Base-by-base conservation (phyloP, 208 protist species). In the Phytomonas serpens region DNA sequence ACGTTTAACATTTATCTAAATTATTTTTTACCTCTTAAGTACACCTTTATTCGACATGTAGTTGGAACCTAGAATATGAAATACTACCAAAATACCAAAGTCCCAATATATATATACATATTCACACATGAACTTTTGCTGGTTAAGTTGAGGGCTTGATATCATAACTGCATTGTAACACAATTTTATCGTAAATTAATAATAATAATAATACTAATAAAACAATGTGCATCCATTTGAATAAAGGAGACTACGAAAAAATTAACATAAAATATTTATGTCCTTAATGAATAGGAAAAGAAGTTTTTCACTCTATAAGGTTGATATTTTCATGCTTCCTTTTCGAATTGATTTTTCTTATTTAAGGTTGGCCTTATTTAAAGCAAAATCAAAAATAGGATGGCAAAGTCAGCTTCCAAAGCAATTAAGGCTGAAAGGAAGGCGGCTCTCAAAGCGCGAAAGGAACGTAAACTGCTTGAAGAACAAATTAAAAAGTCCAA, bases 391-490 rank as follows among this genome's bases (percentile, higher is more conserved):
- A 47, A 51, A 89, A 85, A 79, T 27, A 77, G 77, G 14, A 89
- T 82, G 67, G 69, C 71, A 34, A 82, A 78, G 40, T 61, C 67
- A 2, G 52, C 67, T 27, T 62, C 75, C 27, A 77, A 75, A 38
- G 74, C 69, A n/a, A 75, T 78, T 47, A 81, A 77, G 51, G 73
- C 72, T 27, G 57, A 86, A 83, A 29, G 63, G 9, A 40, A 73
- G 32, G 32, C 76, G 36, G 85, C 80, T 64, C 76, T 81, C 30
- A 82, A 90, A 36, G 86, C 87, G 61, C 77, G 81, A 33, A 94
- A 93, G 69, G 84, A 93, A 64, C 81, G 78, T 51, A 90, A 93
- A 75, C 68, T 89, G 4, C 77, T 94, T 14, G 90, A 97, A 67
- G 84, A 87, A 19, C 70, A 63, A 14, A 94, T 94, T 27, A 90